Base-by-base conservation (phyloP, 495 filamentous ascomycete species). In the Trichoderma erinaceum region DNA sequence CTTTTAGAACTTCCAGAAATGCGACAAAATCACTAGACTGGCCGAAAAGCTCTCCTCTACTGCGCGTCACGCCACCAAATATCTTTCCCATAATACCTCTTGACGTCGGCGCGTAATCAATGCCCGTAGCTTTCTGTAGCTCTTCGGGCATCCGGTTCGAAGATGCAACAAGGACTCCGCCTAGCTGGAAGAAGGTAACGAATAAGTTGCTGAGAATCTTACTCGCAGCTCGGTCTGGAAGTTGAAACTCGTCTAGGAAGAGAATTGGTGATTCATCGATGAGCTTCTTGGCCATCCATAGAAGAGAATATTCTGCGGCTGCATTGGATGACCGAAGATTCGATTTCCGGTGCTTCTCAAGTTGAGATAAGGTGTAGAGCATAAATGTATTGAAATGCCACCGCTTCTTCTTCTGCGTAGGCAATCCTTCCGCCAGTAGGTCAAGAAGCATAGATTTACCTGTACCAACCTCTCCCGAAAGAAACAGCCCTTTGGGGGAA, bases 371-470 rank as follows among this genome's bases (percentile, higher is more conserved):
- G 1, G 82, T 86, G 67, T 91, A 83, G 11, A 91, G 75, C 88
- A 91, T 91, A 69, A 92, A 92, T 0, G 86, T 89, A 73, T 89
- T 89, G 76, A 90, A 92, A 73, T 92, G 88, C 85, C 86, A 91
- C 67, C 88, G 77, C 66, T 82, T 80, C 76, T 92, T 91, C 71
- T 84, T 85, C 18, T 78, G 75, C 18, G 83, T 89, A 4, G 90
- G 90, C 7, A 91, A 75, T 64, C 85, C 86, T 64, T 89, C 86
- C 18, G 86, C 86, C 38, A 92, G 84, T 12, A 91, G 77, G 71
- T 91, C 89, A 0, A 89, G 78, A 4, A 92, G 81, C 84, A 92
- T 89, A 11, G 81, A 85, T 73, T 90, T 91, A 5, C 89, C 88
- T 0, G 86, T 89, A 12, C 89, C 89, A 7, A 92, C 89, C 68